phyloP scores from a whole-genome alignment of 257 asterid species.

The Nicotiana otophora region DNA sequence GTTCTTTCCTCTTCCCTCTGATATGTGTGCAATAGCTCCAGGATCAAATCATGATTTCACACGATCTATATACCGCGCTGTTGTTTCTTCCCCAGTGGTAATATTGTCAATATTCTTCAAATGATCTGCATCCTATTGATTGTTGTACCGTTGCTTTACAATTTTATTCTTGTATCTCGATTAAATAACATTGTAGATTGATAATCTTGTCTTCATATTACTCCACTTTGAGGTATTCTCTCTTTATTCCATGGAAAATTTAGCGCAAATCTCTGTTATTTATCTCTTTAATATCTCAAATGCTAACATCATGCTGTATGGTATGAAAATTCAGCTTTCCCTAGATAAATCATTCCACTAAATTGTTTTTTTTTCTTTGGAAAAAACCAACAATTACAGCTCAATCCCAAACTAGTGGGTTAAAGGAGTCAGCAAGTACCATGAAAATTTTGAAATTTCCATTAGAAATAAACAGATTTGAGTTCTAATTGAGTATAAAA shows the following conservation, averaged over 20 bases:
- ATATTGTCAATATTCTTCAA: not conserved
- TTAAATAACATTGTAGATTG: not conserved
- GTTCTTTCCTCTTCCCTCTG: conserved; percentile 81
- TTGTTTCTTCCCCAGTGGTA: conserved; percentile 72
- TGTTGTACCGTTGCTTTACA: not conserved
- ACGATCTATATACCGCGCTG: conserved; percentile 61
- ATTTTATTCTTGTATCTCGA: not conserved
- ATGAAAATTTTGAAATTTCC: not conserved
- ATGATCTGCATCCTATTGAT: not conserved
- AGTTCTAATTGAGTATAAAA: not conserved
- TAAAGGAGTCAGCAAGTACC: not conserved
- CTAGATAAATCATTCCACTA: not conserved
- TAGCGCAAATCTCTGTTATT: not conserved
- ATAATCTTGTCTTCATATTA: not conserved
- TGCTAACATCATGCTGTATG: not conserved
- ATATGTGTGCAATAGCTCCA: conserved; percentile 58
- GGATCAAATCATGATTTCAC: conserved; percentile 82
- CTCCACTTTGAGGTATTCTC: not conserved
- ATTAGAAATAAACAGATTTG: not conserved
- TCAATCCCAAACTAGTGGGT: not conserved
- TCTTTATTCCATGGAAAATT: not conserved
- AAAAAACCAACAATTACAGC: not conserved
- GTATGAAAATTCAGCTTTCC: not conserved
- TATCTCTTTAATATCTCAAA: not conserved
- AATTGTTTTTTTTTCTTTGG: not conserved